These are phyloP conservation scores for Backusella tarrabulga DNA, from an alignment of 192 early-diverging fungal genomes.

Conservation along the genomic window DNA sequence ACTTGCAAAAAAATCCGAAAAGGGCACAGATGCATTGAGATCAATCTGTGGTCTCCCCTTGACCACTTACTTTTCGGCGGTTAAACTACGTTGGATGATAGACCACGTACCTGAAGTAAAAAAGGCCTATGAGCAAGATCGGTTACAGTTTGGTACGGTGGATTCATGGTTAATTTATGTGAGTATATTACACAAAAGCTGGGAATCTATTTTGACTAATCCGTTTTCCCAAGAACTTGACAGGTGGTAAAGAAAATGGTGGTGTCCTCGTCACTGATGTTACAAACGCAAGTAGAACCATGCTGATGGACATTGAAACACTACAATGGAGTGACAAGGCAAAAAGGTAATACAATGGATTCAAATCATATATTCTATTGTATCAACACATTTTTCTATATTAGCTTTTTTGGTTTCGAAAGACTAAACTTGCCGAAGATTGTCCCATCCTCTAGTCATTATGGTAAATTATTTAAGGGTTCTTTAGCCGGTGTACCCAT, in stretches of 20 bases:
- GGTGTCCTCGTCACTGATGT: conserved; percentile 86
- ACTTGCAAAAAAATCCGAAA: conserved; percentile 47
- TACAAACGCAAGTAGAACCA: conserved; percentile 91
- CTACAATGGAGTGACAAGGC: conserved; percentile 79
- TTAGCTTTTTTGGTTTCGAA: conserved; percentile 31
- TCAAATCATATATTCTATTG: not conserved
- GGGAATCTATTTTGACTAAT: not conserved
- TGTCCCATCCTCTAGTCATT: conserved; percentile 75
- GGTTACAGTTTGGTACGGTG: conserved; percentile 83
- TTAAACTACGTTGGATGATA: conserved; percentile 92
- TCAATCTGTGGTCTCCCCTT: conserved; percentile 82
- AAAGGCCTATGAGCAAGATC: conserved; percentile 69
- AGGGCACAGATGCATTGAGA: conserved; percentile 39
- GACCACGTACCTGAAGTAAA: conserved; percentile 75
- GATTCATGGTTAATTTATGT: conserved; percentile 95
- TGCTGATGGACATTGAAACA: conserved; percentile 88
- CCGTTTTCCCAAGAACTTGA: conserved; percentile 64
- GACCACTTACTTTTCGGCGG: conserved; percentile 89
- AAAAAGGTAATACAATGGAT: conserved; percentile 27
- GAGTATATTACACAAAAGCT: conserved; percentile 19
- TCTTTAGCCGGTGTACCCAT: conserved; percentile 73
- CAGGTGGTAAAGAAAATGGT: conserved; percentile 63
- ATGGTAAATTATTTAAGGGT: conserved; percentile 61
- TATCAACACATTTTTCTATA: not conserved
- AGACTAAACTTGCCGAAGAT: conserved; percentile 78